A percentile compares a stretch with the other conserved stretches of the same genome.
Evolutionary conservation across 225 moss, liverwort and hornwort genomes (phyloP).

Genomic region (Rhytidiadelphus loreus): DNA sequence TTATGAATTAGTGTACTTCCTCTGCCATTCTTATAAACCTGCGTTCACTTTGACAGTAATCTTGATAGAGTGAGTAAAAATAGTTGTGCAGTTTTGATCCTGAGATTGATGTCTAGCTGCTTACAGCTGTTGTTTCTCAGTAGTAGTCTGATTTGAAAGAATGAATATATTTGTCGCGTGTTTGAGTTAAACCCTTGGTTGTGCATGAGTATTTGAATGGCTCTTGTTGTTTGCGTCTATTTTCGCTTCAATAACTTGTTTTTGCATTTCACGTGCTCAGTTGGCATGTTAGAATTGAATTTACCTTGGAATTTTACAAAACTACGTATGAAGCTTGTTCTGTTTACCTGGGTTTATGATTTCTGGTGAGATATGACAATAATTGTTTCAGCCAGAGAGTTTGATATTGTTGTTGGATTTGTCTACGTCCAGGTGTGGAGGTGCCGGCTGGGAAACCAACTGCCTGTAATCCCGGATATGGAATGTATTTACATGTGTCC

Average conservation of each 20-base stretch:
- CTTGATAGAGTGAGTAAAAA: background rate
- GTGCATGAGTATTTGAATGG: background rate
- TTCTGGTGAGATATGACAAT: background rate
- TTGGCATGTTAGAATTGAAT: no score
- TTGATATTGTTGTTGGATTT: background rate
- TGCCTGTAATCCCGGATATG: slow-evolving; percentile 36
- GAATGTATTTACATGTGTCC: slow-evolving; percentile 66
- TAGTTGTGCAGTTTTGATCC: background rate
- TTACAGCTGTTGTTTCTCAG: background rate
- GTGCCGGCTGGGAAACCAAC: slow-evolving; percentile 62
- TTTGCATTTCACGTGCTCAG: background rate
- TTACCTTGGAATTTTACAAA: background rate
- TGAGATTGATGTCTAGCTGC: background rate
- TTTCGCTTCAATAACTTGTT: background rate
- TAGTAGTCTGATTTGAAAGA: background rate
- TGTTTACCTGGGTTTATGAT: background rate
- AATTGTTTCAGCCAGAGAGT: no score
- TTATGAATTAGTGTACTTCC: background rate
- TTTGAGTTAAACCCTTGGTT: background rate
- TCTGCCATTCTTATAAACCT: background rate
- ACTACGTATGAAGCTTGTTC: no score
- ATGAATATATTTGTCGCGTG: background rate
- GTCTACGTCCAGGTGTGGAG: slow-evolving; percentile 40
- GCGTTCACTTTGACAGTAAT: background rate
- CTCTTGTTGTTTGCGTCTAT: background rate